Evolutionary conservation across 768 basidiomycete species (phyloP), one percentile per base, ranked within the genome.

Genomic region (Mrakia hoshinonis): DNA sequence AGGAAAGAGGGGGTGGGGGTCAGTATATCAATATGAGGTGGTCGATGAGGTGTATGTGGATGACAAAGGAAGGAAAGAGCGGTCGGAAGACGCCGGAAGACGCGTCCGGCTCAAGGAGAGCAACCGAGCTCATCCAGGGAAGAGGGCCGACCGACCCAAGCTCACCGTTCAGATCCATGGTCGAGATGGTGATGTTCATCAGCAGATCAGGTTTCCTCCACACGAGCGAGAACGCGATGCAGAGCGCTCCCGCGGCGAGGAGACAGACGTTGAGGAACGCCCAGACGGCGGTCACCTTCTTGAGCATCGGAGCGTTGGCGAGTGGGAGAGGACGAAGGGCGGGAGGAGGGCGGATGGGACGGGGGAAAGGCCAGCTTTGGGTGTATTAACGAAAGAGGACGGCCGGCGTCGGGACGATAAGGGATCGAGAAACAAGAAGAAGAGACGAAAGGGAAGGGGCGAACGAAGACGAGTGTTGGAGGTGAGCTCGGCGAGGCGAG

Each of bases 141-240:
- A 58, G 24, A 13, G 58, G 26, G 5, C 7, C 26, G 24, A 79
- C 1, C 10, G 26, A n/a, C n/a, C n/a, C n/a, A n/a, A 36, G 31
- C 85, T 76, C 76, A 88, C 91, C 84, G 36, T 82, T 85, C 49
- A 91, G 81, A 74, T 89, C 84, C 60, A 81, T 75, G 18, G 79
- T 75, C 72, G 83, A 84, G 64, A 93, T 79, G 39, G 88, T 85
- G 81, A 91, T 82, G 77, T 91, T 90, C 79, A 88, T 81, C 70
- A 93, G 80, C n/a, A 88, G 77, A 76, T 89, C 84, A 10, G 86
- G 83, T 54, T 82, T 80, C 67, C 85, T 83, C 88, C 89, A 92
- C 46, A 89, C 76, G 69, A 92, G 80, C 22, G 90, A 89, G 61
- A 91, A 80, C 51, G 83, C 83, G 71, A 93, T 80, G 15, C 86